These are phyloP conservation scores for Starmera amethionina DNA, from an alignment of 805 yeast species.

Conservation along the genomic window DNA sequence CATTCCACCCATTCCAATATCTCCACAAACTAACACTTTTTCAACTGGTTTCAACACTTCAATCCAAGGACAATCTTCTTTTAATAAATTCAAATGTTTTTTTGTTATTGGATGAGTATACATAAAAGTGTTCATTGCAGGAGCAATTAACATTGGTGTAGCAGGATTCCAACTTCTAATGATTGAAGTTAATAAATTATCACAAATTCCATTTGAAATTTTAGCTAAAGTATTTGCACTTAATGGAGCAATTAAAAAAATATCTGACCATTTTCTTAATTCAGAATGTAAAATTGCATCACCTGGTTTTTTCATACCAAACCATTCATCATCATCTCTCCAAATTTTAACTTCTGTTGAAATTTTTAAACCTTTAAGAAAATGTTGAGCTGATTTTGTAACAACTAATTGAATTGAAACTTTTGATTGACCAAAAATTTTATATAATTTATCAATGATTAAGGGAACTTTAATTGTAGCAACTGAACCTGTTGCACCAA, in stretches of 20 bases:
- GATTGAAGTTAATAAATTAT: constrained; percentile 64
- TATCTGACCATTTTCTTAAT: constrained; percentile 78
- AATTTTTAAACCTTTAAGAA: constrained; percentile 50
- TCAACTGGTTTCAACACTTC: constrained; percentile 73
- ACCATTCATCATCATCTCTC: constrained; percentile 82
- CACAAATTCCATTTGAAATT: constrained; percentile 67
- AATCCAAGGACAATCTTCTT: constrained; percentile 67
- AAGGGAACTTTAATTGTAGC: constrained; percentile 91
- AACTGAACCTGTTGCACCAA: constrained; percentile 94
- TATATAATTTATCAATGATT: constrained; percentile 78
- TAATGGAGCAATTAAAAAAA: constrained; percentile 65
- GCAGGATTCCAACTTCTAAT: constrained; percentile 72
- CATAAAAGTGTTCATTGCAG: constrained; percentile 83
- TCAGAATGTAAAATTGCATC: constrained; percentile 76
- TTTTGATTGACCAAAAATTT: constrained; percentile 62
- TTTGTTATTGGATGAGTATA: constrained; percentile 74
- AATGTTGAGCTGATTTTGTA: constrained; percentile 69
- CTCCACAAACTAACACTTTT: constrained; percentile 72
- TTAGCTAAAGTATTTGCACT: constrained; percentile 76
- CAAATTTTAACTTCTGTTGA: constrained; percentile 72
- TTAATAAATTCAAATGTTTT: constrained; percentile 50
- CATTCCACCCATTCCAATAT: constrained; percentile 90
- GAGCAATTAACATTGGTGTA: constrained; percentile 66
- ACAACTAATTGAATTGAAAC: constrained; percentile 80
- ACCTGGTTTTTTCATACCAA: constrained; percentile 37